Evolutionary conservation across 2,329 filamentous ascomycete species (phyloP).

Genomic region (Neurospora sp.): DNA sequence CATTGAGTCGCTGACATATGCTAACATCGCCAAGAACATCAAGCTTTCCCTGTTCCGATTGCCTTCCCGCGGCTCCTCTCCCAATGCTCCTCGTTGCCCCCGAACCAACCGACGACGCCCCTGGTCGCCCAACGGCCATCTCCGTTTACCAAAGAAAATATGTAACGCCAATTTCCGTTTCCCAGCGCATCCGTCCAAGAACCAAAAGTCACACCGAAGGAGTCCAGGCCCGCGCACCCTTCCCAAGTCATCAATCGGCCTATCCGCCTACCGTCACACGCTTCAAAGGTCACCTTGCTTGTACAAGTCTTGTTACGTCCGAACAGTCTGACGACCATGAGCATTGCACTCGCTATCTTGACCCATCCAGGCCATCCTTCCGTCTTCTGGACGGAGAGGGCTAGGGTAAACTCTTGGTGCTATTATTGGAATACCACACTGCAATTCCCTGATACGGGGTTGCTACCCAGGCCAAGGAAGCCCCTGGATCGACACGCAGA

Average conservation of each 20-base stretch:
- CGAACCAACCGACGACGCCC: not conserved
- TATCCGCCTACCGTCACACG: not conserved
- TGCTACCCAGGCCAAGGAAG: not conserved
- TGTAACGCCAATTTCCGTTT: not conserved
- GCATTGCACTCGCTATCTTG: not conserved
- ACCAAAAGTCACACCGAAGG: not conserved
- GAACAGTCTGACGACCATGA: not conserved
- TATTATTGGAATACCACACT: not conserved
- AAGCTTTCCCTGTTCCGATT: not conserved
- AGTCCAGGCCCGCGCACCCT: not conserved
- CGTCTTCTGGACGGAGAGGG: not conserved
- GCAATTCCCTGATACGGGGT: not conserved
- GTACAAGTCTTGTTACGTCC: not conserved
- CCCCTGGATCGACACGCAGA: not conserved
- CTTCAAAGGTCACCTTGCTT: not conserved
- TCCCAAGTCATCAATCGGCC: not conserved
- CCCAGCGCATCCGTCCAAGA: not conserved
- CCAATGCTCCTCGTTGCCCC: not conserved
- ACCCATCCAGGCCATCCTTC: not conserved
- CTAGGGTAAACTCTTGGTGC: not conserved
- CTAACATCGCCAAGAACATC: not conserved
- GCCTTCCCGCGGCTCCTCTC: not conserved
- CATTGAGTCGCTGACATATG: not conserved
- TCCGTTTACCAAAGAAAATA: not conserved
- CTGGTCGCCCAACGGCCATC: not conserved